phyloP scores from a whole-genome alignment of 441 rosid genomes.

The Breynia disticha region DNA sequence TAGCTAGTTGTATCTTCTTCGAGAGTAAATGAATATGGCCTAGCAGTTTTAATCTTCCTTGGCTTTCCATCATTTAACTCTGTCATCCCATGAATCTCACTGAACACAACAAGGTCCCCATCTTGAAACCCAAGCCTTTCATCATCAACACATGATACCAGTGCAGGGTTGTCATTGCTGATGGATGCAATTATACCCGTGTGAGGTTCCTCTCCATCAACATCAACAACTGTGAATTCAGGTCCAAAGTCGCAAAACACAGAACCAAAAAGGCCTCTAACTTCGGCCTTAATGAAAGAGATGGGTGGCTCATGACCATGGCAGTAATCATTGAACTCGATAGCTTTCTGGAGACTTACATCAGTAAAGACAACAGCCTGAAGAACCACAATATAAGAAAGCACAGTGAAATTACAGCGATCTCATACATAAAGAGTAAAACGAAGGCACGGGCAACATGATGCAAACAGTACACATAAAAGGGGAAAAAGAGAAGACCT shows the following conservation, averaged over 20 bases:
- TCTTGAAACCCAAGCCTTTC: conserved; percentile 92
- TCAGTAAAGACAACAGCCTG: conserved; percentile 89
- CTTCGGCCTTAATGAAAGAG: conserved; percentile 75
- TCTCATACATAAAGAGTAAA: not conserved
- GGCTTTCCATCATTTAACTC: conserved; percentile 87
- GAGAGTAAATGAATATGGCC: conserved; percentile 72
- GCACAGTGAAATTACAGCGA: too few species aligned
- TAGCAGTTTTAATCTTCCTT: conserved; percentile 62
- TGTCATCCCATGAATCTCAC: conserved; percentile 87
- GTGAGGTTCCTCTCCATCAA: conserved; percentile 88
- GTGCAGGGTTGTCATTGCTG: conserved; percentile 72
- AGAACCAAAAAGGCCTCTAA: conserved; percentile 90
- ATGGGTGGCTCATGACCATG: conserved; percentile 73
- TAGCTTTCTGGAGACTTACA: conserved; percentile 51
- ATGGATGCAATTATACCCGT: conserved; percentile 88
- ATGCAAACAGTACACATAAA: not conserved
- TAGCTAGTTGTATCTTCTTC: conserved; percentile 70
- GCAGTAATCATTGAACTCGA: conserved; percentile 69
- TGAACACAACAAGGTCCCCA: conserved; percentile 85
- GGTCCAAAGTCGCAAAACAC: conserved; percentile 94
- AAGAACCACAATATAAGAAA: conserved; percentile 7
- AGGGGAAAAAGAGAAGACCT: too few species aligned
- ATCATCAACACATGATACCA: conserved; percentile 82
- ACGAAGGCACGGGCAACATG: not conserved
- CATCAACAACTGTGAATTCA: conserved; percentile 72